Evolutionary conservation across 179 eudicot genomes (phyloP), one percentile per base, ranked within the genome.

Genomic region (Carnegiea gigantea): DNA sequence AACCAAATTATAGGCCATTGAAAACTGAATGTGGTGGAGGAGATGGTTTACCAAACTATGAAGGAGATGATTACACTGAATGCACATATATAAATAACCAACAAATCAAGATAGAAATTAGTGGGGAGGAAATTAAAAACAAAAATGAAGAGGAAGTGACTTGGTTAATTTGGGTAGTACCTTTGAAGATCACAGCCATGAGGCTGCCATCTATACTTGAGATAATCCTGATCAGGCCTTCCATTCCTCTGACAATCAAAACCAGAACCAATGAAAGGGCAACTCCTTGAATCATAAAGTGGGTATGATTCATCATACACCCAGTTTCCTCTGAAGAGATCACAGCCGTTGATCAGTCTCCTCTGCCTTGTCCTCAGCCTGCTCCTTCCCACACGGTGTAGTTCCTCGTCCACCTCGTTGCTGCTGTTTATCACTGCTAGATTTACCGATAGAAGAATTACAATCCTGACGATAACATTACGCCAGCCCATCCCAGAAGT

Each of bases 271-370:
- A 87, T 78, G 53, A 51, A 75, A 0, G 88, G 88, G 26, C 92
- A 89, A 2, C 44, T 76, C 0, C 79, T 73, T 2, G 86, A 80
- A 73, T 89, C 82, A 57, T 87, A 87, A 3, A 89, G 83, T 44
- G 92, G 90, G 75, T 86, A 89, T 44, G 89, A 78, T n/a, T 81
- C 65, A 77, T 90, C 93, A 76, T 87, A 89, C 4, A 90, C 88
- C 93, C 93, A 90, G 5, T 78, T 82, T 6, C 91, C 93, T 72
- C 81, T 80, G 51, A 67, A 84, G 0, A 84, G 33, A 67, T 84
- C 77, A 78, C 86, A 84, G 0, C 73, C 81, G 28, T 81, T 70
- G 14, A 28, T 81, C 28, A 14, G 17, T 64, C 62, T 8, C 38
- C 17, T 73, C 48, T 5, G n/a, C 21, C 70, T 46, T 21, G 20